Evolutionary conservation across 305 asterid species (phyloP), one percentile per base, ranked within the genome.

Genomic region (Ilex paraguariensis): DNA sequence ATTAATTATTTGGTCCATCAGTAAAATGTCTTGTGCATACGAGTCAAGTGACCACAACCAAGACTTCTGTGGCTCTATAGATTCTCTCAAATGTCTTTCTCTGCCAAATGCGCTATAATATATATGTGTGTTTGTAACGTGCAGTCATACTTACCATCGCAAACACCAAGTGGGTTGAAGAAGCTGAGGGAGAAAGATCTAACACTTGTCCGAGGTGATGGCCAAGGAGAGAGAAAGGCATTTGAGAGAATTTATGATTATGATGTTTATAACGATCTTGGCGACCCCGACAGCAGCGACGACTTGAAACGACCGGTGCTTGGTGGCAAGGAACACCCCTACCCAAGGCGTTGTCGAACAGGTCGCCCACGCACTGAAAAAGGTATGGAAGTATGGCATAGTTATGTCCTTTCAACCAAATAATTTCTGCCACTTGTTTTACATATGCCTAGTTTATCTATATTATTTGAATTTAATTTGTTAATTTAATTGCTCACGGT

Each of bases 341-440:
- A 85, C 55, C 97, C 98, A 33, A 88, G 98, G 14, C 91, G 98
- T 15, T 85, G 97, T 73, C 79, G 95, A 73, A 91, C 95, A 6
- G 95, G 95, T 8, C 84, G 95, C 14, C 79, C 86, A 6, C 75
- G 31, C 60, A 70, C 87, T 21, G 0, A 79, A 36, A 71, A 62
- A 71, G 97, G 97, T 84, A 33, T 5, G 16, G 13, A 32, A 31
- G 32, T 13, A 30, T 56, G 9, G 9, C 6, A 36, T 36, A 36
- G 28, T 21, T 21, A 21, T 21, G 28, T 21, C 28, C 28, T 21
- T 21, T 21, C 28, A 21, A 1, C 28, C 28, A 21, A 21, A 21
- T 21, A 36, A 36, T 4, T 36, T 36, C 42, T 4, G 3, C 42
- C 6, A 36, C 6, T 36, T 36, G 42, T 4, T 36, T 36, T 1